Evolutionary conservation across 106 monocot genomes (phyloP).

Genomic region (Dendrobium nobile): DNA sequence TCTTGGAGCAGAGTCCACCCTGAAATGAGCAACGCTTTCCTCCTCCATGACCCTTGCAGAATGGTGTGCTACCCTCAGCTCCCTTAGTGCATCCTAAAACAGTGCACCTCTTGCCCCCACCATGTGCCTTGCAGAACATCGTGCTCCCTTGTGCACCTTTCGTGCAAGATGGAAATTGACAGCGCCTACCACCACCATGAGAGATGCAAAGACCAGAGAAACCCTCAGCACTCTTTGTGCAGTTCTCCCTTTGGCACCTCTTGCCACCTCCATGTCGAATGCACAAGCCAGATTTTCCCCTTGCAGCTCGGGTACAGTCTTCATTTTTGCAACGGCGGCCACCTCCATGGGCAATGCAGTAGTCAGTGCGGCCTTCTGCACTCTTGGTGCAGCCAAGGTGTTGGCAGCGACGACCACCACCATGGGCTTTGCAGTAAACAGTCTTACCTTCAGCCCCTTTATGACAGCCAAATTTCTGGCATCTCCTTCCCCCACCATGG

Average conservation of each 20-base stretch:
- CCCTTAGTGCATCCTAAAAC: conserved; percentile 36
- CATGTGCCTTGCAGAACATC: conserved; percentile 46
- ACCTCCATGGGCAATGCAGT: conserved; percentile 50
- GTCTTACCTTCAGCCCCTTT: conserved; percentile 54
- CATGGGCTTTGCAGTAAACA: conserved; percentile 47
- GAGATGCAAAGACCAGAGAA: conserved; percentile 46
- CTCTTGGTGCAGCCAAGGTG: conserved; percentile 51
- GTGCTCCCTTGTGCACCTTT: conserved; percentile 57
- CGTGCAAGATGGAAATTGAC: conserved; percentile 29
- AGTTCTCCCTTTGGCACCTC: conserved; percentile 42
- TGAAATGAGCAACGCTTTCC: conserved; percentile 44
- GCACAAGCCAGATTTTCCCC: conserved; percentile 50
- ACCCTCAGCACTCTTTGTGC: conserved; percentile 46
- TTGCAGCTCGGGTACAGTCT: conserved; percentile 33
- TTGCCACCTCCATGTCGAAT: conserved; percentile 55
- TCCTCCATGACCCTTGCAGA: conserved; percentile 50
- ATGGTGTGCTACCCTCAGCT: conserved; percentile 49
- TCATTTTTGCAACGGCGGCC: conserved; percentile 41
- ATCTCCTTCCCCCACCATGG: conserved; percentile 48
- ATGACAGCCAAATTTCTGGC: conserved; percentile 37
- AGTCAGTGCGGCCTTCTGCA: conserved; percentile 51
- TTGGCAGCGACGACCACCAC: conserved; percentile 45
- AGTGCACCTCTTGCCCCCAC: conserved; percentile 50
- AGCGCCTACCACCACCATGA: conserved; percentile 45
- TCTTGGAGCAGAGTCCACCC: conserved; percentile 41